Evolutionary conservation across 306 rosid genomes (phyloP), one percentile per base, ranked within the genome.

Genomic region (Amphicarpaea edgeworthii): DNA sequence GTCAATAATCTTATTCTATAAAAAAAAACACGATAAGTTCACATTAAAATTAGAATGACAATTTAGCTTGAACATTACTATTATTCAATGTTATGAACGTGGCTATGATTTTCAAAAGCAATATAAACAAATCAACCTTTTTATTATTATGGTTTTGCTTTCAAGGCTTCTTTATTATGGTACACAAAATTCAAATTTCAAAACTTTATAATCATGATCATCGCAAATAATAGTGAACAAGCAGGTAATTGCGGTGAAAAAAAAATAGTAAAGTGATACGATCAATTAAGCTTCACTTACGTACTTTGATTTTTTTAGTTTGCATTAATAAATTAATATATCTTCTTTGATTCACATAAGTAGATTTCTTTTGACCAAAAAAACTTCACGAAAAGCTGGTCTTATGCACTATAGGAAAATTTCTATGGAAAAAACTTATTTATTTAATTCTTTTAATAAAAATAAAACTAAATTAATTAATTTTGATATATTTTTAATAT

Each of bases 101-200:
- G 66, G 65, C 66, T 38, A 64, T 11, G 51, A 65, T 38, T 50
- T 66, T 77, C 59, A 40, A 77, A 66, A 66, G 16, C 43, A 24
- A 50, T 47, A 64, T 47, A 64, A 65, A 20, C 4, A 1, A 49
- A 50, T 12, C 45, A 40, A 40, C 45, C 6, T 40, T 38, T 61
- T 63, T 63, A 34, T 49, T 50, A 51, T 15, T 64, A 28, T 10
- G 17, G 10, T 51, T 51, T 63, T 64, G 20, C 72, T 63, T 75
- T 62, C 3, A 62, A 34, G 72, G 24, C 57, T 38, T 64, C 45
- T 41, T 40, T 24, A 21, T 40, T 24, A 51, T 53, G 23, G 6
- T 47, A 24, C 16, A 6, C 64, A 24, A 4, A 55, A 55, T 41
- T 77, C 12, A n/a, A 26, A 77, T 24, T 55, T 40, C 42, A 67